phyloP scores from a whole-genome alignment of 2,329 filamentous ascomycete genomes.

The Diaporthe humulicola region DNA sequence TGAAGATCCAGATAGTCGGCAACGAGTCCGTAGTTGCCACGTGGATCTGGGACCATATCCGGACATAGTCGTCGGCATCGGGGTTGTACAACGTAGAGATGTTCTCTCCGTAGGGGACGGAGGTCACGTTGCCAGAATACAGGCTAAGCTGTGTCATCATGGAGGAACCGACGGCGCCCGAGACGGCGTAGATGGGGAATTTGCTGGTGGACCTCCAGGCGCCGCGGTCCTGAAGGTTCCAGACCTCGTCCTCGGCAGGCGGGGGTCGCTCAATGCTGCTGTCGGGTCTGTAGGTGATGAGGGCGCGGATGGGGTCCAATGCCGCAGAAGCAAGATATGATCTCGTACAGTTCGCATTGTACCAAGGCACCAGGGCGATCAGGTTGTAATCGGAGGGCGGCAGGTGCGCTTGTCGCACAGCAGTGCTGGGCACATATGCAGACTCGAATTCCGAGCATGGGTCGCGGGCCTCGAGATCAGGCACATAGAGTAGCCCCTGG shows the following conservation, averaged over 20 bases:
- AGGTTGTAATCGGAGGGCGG: constrained; percentile 77
- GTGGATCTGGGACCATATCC: constrained; percentile 69
- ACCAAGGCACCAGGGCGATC: constrained; percentile 90
- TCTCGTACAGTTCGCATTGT: constrained; percentile 77
- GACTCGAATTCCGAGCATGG: constrained; percentile 74
- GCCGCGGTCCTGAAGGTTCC: constrained; percentile 78
- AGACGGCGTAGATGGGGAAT: constrained; percentile 87
- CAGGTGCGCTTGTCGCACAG: constrained; percentile 79
- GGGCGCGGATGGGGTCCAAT: constrained; percentile 70
- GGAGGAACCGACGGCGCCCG: constrained; percentile 72
- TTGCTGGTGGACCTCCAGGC: constrained; percentile 79
- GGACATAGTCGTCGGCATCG: constrained; percentile 70
- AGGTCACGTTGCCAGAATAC: constrained; percentile 82
- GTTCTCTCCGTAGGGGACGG: constrained; percentile 69
- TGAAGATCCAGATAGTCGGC: constrained; percentile 86
- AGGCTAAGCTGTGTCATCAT: constrained; percentile 79
- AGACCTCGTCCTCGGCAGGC: constrained; percentile 71
- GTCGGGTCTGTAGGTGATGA: constrained; percentile 74
- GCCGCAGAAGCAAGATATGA: constrained; percentile 77
- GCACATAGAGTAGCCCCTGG: constrained; percentile 87
- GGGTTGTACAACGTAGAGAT: constrained; percentile 68
- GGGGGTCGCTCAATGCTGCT: constrained; percentile 74
- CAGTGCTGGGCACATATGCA: constrained; percentile 79
- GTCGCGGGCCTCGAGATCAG: constrained; percentile 71
- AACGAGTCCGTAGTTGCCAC: constrained; percentile 64